phyloP scores from a whole-genome alignment of 2,329 filamentous ascomycete genomes.

The Ophiostoma novo-ulmi region DNA sequence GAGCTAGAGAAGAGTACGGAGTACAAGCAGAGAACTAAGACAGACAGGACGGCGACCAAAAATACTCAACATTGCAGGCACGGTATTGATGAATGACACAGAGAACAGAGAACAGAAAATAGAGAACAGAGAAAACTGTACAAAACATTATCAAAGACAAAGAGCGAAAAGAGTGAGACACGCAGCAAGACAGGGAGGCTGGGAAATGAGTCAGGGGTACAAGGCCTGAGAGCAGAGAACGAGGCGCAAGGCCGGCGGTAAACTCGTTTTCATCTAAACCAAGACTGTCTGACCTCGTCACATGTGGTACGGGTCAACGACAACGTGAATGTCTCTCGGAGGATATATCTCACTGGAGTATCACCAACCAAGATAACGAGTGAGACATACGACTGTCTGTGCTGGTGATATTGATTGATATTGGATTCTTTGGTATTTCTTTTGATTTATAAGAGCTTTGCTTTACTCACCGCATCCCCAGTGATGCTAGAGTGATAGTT shows the following conservation, averaged over 20 bases:
- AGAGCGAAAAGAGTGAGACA: background rate
- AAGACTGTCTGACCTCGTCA: conserved; percentile 11
- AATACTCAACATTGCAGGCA: background rate
- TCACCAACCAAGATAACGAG: background rate
- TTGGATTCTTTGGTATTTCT: background rate
- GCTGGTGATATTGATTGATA: background rate
- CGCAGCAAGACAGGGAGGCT: background rate
- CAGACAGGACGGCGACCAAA: background rate
- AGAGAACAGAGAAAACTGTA: background rate
- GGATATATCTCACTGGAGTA: background rate
- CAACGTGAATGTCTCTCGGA: background rate
- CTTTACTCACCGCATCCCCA: no score
- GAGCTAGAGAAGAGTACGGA: background rate
- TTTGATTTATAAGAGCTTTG: background rate
- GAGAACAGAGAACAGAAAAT: no score
- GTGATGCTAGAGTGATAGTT: no score
- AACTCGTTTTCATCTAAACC: background rate
- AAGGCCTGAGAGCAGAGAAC: background rate
- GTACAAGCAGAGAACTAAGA: background rate
- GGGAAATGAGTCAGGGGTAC: conserved; percentile 3
- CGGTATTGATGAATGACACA: no score
- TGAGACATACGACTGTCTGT: background rate
- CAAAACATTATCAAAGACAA: background rate
- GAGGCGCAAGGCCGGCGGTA: background rate
- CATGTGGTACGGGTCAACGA: background rate